Base-by-base conservation (phyloP, 2,329 filamentous ascomycete genomes). In the Alternaria brassicae region DNA sequence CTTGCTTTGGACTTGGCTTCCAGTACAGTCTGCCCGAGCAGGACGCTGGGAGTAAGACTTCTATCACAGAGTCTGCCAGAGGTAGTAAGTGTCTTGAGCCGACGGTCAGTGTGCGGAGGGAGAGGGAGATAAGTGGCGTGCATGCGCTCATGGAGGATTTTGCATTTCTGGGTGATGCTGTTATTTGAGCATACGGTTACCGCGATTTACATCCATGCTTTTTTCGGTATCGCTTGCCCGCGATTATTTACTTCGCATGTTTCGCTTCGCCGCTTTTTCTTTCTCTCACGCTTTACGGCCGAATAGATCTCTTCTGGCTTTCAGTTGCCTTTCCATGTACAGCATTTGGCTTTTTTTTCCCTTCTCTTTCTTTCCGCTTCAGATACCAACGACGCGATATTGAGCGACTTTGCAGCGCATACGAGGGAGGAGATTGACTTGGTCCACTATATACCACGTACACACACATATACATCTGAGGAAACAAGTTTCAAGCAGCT, bases 21-120 rank as follows among this genome's bases (percentile, higher is more conserved):
- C 69, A 77, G 36, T 77, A 76, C 58, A 75, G 67, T 40, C 65
- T 78, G 0, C 72, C 75, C 1, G 67, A 72, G 10, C 69, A 74
- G 17, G 69, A 73, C 8, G 66, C 58, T 1, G 58, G 45, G 3
- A 72, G 70, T 10, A 73, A 77, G 36, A 52, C 52, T 15, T 77
- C 71, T 4, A 63, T 76, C n/a, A 71, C 67, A 1, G 68, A 75
- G 39, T 13, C 45, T 3, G 17, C 30, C 3, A 17, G 27, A 10
- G 40, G 15, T 21, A 23, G 28, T 32, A 30, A 53, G 25, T 17
- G 32, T 21, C 32, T 53, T 9, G 37, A 52, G 32, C 48, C 30
- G 13, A 32, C n/a, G 6, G 49, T 71, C 34, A 61, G 47, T n/a
- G 60, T 67, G 23, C 59, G 65, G 40, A 60, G 68, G 23, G 67